phyloP scores from a whole-genome alignment of 2,329 filamentous ascomycete genomes.

The Aspergillus cejpii region DNA sequence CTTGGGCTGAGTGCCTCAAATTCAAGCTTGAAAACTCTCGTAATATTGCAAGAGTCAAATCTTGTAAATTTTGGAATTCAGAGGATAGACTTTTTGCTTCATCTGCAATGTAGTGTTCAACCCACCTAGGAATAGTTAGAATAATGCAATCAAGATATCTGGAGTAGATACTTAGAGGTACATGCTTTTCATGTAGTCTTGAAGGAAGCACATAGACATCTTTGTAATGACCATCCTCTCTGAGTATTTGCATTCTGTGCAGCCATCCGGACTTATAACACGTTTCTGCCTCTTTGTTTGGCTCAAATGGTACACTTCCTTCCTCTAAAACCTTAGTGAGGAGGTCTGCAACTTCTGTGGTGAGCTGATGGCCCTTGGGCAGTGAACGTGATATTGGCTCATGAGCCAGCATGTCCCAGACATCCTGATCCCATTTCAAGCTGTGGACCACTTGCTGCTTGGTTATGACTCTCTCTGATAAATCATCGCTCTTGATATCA shows the following conservation, averaged over 20 bases:
- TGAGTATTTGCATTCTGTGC: neutral
- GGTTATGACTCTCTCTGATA: slow-evolving; percentile 2
- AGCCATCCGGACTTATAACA: slow-evolving; percentile 1
- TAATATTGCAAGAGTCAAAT: no score
- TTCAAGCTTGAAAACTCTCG: neutral
- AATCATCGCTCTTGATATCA: slow-evolving; percentile 1
- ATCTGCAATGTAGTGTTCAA: neutral
- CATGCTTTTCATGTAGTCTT: slow-evolving; percentile 2
- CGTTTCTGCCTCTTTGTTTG: neutral
- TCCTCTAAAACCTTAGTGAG: neutral
- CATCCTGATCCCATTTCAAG: neutral
- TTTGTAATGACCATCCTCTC: neutral
- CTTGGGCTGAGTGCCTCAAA: neutral
- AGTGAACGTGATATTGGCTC: slow-evolving; percentile 2
- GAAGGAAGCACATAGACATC: slow-evolving; percentile 1
- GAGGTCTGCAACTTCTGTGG: slow-evolving; percentile 1
- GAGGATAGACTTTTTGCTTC: neutral
- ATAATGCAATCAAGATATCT: neutral
- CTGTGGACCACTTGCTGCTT: slow-evolving; percentile 3
- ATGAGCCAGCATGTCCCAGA: neutral
- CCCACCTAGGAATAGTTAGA: slow-evolving; percentile 1
- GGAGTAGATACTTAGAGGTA: neutral
- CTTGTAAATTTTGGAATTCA: neutral
- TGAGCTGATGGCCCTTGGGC: neutral
- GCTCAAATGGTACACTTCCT: no score